Base-by-base conservation (phyloP, 768 basidiomycete genomes). In the Macrolepiota albuminosa region DNA sequence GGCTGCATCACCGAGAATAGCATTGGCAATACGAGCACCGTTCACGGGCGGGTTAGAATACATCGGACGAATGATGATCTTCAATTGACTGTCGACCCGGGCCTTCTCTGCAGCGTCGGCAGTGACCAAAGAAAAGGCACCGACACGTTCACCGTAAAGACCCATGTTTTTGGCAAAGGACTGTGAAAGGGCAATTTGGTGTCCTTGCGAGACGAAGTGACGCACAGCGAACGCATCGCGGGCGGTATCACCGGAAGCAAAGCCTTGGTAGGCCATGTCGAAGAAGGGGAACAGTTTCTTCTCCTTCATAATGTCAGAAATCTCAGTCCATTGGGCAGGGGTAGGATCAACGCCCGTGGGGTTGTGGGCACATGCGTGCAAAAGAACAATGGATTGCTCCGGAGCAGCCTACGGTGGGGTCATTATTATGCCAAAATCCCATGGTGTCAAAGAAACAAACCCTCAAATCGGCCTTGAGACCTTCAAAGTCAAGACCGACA, bases 121-220 rank as follows among this genome's bases (percentile, higher is more conserved):
- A 21, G 85, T 86, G 54, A 83, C 84, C 68, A 99, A 72, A 18
- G 95, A 96, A 79, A 99, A 95, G 5, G 92, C 89, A n/a, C 97
- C 97, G 60, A 94, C 93, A 67, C 97, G 95, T 77, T 98, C 97
- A 61, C 95, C 96, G 71, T 99, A 99, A 45, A 99, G 84, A 56
- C 97, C 97, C 87, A 98, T 96, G 81, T 98, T 98, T 82, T 99
- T 99, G 42, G 97, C 97, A 73, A 97, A 99, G 40, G 92, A 95
- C 73, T 99, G 97, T 64, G 90, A 83, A 29, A 98, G 83, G 33
- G 95, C 91, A 66, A 95, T 75, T 69, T 95, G 89, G 77, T 97
- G 95, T 26, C 93, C 92, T 72, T 93, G 80, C 21, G 86, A 80
- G 56, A 96, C 91, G 72, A 99, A 98, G 77, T 96, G 86, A 64